A percentile compares a stretch with the other conserved stretches of the same genome.
phyloP scores from a whole-genome alignment of 345 rosid species.

The Physaria fendleri region DNA sequence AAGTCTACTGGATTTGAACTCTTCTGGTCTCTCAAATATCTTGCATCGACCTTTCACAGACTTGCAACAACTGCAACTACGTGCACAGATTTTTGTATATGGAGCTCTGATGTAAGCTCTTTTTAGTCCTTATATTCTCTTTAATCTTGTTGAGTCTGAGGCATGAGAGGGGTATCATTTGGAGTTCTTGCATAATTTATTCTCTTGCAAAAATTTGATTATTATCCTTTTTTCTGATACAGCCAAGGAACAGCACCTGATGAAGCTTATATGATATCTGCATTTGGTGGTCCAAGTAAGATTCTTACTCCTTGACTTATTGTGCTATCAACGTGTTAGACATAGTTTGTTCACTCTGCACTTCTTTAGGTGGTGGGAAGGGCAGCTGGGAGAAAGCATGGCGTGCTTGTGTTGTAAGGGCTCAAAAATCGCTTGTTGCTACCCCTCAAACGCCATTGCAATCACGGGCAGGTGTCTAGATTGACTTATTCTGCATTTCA shows the following conservation, averaged over 20 bases:
- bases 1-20: slow-evolving; percentile 65
- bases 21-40: slow-evolving; percentile 42
- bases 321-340: slow-evolving; percentile 6
- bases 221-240: slow-evolving; percentile 26
- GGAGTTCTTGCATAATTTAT: neutral
- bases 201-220: slow-evolving; percentile 11
- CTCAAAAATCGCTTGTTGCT: slow-evolving; percentile 43
- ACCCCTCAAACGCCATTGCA: slow-evolving; percentile 66
- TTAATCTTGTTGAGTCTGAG: slow-evolving; percentile 11
- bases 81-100: slow-evolving; percentile 97
- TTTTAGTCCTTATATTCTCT: neutral
- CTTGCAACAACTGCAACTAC: slow-evolving; percentile 95
- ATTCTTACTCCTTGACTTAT: slow-evolving; percentile 11
- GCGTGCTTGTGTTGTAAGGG: slow-evolving; percentile 62
- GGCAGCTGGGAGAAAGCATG: slow-evolving; percentile 79
- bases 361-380: slow-evolving; percentile 66
- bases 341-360: slow-evolving; percentile 8
- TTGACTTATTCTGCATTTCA: slow-evolving; percentile 3
- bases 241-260: slow-evolving; percentile 92
- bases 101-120: slow-evolving; percentile 87
- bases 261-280: slow-evolving; percentile 94
- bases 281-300: slow-evolving; percentile 92
- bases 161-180: neutral
- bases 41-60: slow-evolving; percentile 94
- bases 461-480: slow-evolving; percentile 53